These are phyloP conservation scores for Stygiomarasmius scandens DNA, from an alignment of 1,284 basidiomycete genomes.

Conservation along the genomic window DNA sequence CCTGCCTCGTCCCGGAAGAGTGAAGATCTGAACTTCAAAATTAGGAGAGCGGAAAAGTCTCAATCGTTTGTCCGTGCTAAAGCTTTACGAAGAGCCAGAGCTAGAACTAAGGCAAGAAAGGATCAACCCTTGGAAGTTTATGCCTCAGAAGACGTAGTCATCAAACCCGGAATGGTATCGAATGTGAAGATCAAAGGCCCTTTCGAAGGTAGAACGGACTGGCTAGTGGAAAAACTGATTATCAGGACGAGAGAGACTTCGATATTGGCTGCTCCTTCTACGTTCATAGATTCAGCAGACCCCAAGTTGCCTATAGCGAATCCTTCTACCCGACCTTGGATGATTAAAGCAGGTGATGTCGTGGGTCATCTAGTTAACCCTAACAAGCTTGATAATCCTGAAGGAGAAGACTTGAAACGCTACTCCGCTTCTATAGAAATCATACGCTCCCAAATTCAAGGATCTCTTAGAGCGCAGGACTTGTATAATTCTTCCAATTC, in stretches of 20 bases:
- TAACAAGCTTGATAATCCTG: background rate
- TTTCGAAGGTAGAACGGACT: no score
- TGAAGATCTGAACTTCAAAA: no score
- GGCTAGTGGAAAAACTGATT: constrained; percentile 1
- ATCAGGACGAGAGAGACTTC: background rate
- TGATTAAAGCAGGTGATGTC: background rate
- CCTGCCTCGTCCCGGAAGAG: no score
- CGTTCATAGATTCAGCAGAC: background rate
- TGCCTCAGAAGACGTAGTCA: no score
- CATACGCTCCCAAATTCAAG: background rate
- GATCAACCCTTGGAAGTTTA: no score
- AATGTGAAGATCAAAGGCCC: no score
- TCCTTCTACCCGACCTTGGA: background rate
- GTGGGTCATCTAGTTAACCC: background rate
- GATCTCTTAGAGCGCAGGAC: background rate
- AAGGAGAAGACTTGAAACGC: background rate
- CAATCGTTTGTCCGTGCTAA: no score
- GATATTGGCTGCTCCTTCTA: background rate
- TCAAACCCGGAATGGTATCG: no score
- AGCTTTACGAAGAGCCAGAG: no score
- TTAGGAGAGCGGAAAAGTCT: no score
- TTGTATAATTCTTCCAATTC: background rate
- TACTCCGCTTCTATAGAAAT: background rate
- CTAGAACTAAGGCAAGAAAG: no score
- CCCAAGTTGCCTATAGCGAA: background rate